phyloP scores from a whole-genome alignment of 1,139 yeast genomes.

The Suhomyces guaymorum region DNA sequence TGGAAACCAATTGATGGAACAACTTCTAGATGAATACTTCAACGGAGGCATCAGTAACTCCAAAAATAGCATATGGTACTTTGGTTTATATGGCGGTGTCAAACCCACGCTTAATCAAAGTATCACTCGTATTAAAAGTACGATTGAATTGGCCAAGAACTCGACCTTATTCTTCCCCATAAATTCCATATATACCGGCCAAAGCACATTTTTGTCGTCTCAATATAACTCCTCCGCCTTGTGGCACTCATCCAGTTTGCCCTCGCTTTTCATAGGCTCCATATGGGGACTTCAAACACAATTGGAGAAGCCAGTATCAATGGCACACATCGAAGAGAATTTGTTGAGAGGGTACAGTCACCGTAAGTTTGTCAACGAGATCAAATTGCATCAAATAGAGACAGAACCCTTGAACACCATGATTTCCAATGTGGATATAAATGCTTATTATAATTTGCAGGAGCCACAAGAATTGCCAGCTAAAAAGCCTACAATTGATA shows the following conservation, averaged over 20 bases:
- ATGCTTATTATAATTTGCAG: slow-evolving; percentile 12
- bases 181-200: too few species aligned
- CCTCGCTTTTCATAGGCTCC: slow-evolving; percentile 35
- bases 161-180: slow-evolving; percentile 58
- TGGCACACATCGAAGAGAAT: slow-evolving; percentile 37
- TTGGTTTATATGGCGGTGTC: slow-evolving; percentile 23
- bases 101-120: slow-evolving; percentile 5
- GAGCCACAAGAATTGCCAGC: slow-evolving; percentile 2
- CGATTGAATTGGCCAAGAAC: slow-evolving; percentile 44
- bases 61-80: slow-evolving; percentile 47
- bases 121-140: slow-evolving; percentile 48
- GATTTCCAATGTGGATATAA: slow-evolving; percentile 20
- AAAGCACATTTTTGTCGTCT: slow-evolving; percentile 6
- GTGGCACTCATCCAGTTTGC: slow-evolving; percentile 46
- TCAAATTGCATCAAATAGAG: slow-evolving; percentile 20
- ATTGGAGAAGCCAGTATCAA: slow-evolving; percentile 21
- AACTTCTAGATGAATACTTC: slow-evolving; percentile 68
- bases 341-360: slow-evolving; percentile 29
- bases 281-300: slow-evolving; percentile 43
- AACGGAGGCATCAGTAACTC: slow-evolving; percentile 51
- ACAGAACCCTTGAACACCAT: slow-evolving; percentile 3
- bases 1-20: slow-evolving; percentile 50
- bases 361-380: slow-evolving; percentile 39
- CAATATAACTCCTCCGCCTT: slow-evolving; percentile 22
- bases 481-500: slow-evolving; percentile 5